phyloP scores from a whole-genome alignment of 208 protist species.

The Leishmania lainsoni region DNA sequence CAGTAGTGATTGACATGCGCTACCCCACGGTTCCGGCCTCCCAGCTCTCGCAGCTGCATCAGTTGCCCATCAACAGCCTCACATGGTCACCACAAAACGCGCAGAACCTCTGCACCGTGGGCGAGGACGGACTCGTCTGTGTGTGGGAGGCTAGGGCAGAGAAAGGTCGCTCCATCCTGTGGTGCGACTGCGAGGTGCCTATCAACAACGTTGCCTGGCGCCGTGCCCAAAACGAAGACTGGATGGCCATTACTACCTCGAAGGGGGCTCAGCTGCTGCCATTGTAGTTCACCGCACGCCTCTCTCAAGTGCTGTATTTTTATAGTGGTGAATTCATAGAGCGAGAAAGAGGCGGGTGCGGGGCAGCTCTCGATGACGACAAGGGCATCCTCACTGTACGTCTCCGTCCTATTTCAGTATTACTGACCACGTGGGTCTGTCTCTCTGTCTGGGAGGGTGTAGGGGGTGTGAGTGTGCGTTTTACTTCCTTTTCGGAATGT shows the following conservation, averaged over 20 bases:
- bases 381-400: background rate
- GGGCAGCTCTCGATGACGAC: background rate
- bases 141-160: conserved; percentile 96
- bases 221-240: conserved; percentile 68
- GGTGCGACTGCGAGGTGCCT: conserved; percentile 61
- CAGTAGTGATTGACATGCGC: conserved; percentile 97
- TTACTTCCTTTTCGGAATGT: background rate
- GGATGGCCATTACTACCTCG: conserved; percentile 85
- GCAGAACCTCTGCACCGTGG: conserved; percentile 95
- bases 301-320: background rate
- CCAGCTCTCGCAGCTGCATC: conserved; percentile 83
- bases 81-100: conserved; percentile 95
- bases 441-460: no score
- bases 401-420: background rate
- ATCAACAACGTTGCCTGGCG: conserved; percentile 90
- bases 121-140: conserved; percentile 96
- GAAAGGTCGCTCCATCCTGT: conserved; percentile 49
- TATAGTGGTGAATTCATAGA: background rate
- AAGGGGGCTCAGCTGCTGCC: conserved; percentile 72
- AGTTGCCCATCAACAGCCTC: conserved; percentile 94
- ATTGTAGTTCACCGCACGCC: conserved; percentile 27
- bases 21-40: conserved; percentile 89
- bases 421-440: background rate
- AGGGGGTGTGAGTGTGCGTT: no score
- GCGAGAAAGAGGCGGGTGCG: background rate